Evolutionary conservation across 2,329 filamentous ascomycete genomes (phyloP), one percentile per base, ranked within the genome.

Genomic region (Clonostachys chloroleuca): DNA sequence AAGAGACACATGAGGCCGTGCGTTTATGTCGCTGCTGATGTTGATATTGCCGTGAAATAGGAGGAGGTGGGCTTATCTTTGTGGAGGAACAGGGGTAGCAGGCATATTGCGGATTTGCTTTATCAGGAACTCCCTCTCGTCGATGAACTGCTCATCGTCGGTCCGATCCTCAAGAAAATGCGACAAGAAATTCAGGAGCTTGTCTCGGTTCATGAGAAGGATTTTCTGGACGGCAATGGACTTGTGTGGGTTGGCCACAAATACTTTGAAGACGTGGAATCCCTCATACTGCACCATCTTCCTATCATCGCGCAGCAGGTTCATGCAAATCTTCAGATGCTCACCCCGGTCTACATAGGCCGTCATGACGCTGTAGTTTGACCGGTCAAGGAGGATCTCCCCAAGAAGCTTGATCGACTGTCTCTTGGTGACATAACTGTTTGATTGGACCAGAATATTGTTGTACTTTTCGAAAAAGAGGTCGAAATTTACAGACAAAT

Each of bases 251-350:
- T 99, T 99, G 50, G 94, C 94, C 46, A 97, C 94, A 68, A 99
- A 99, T 52, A 99, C 92, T 75, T 99, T 99, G 79, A 99, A 99
- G 40, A 99, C 92, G 64, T 99, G 94, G 66, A 99, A 99, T 8
- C 92, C 94, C 66, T 99, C 94, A 65, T 99, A 99, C 68, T 97
- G 94, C 52, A 99, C 94, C 92, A 99, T 99, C 68, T 95, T 94
- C 56, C 92, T 83, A 66, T 97, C 92, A 65, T 97, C 94, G 56
- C 91, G 86, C 51, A 99, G 74, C 50, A 99, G 77, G 66, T 95
- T 97, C 94, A 99, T 99, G 72, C 92, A 94, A 54, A 97, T 87
- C 72, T 99, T 99, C 57, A 99, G 80, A 62, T 99, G 92, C 63
- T 97, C 92, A 50, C 92, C 92, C 43, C 87, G 86, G 65, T 96